Evolutionary conservation across 352 stramenopile genomes (phyloP).

Genomic region (Globisporangium orthogonon): DNA sequence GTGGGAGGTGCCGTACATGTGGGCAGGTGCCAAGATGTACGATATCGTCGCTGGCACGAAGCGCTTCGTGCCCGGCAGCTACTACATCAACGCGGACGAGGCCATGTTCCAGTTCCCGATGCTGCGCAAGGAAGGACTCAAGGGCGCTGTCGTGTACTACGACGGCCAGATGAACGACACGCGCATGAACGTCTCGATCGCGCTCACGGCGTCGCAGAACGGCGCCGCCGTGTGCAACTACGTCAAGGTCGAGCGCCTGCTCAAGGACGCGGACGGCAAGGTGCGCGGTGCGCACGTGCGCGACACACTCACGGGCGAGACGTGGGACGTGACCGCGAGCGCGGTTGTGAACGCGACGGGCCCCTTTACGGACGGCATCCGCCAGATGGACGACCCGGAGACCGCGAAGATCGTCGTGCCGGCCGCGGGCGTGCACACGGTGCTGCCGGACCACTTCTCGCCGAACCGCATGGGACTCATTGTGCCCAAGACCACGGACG

Average conservation of each 20-base stretch:
- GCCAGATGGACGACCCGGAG: constrained; percentile 90
- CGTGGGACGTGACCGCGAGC: constrained; percentile 87
- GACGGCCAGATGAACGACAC: constrained; percentile 94
- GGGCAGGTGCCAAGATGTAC: constrained; percentile 90
- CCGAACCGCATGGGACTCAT: constrained; percentile 94
- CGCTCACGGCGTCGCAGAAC: constrained; percentile 91
- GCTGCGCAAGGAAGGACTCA: constrained; percentile 88
- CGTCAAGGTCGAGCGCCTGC: constrained; percentile 77
- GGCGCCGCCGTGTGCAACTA: constrained; percentile 91
- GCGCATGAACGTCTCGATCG: constrained; percentile 92
- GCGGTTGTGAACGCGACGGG: constrained; percentile 93
- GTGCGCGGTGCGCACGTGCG: constrained; percentile 83
- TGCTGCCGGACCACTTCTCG: constrained; percentile 94
- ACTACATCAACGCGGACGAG: constrained; percentile 90
- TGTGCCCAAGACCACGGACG: constrained; percentile 94
- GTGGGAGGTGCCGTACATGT: constrained; percentile 95
- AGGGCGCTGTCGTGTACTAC: constrained; percentile 90
- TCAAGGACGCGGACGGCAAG: constrained; percentile 87
- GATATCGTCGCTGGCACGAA: constrained; percentile 89
- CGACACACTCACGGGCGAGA: constrained; percentile 85
- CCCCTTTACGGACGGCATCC: constrained; percentile 89
- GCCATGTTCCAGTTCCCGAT: constrained; percentile 93
- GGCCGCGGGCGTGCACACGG: constrained; percentile 92
- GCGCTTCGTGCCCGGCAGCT: constrained; percentile 83
- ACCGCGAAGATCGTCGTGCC: constrained; percentile 90